phyloP scores from a whole-genome alignment of 192 early-diverging fungal genomes.

The Umbelopsis isabellina region DNA sequence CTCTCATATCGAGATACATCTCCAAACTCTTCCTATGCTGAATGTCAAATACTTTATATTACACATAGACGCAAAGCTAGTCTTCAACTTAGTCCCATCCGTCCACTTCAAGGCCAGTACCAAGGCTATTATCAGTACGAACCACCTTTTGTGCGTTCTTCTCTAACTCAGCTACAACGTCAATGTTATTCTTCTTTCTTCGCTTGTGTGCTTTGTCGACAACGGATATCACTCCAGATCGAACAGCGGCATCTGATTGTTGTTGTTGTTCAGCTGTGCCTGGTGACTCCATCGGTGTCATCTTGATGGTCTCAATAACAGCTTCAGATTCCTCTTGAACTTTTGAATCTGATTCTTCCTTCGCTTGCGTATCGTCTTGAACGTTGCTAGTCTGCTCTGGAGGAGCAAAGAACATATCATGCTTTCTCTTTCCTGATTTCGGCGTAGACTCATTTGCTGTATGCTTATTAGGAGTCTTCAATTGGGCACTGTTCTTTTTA shows the following conservation, averaged over 20 bases:
- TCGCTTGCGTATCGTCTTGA: not conserved
- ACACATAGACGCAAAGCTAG: not conserved
- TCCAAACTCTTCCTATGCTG: too few species aligned
- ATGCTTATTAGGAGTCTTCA: not conserved
- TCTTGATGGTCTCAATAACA: conserved; percentile 13
- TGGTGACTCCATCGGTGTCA: not conserved
- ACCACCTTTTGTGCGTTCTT: conserved; percentile 2
- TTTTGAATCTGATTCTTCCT: not conserved
- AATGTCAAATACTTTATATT: too few species aligned
- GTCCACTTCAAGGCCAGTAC: conserved; percentile 6
- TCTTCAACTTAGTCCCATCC: not conserved
- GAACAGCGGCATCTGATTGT: not conserved
- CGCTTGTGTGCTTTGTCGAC: conserved; percentile 1
- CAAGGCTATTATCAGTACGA: not conserved
- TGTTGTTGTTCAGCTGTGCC: not conserved
- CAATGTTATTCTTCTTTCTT: conserved; percentile 5
- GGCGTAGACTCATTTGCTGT: not conserved
- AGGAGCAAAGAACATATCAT: conserved; percentile 12
- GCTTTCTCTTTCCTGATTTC: not conserved
- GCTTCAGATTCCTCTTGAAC: not conserved
- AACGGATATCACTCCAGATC: conserved; percentile 10
- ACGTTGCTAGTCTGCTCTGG: not conserved
- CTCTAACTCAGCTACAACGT: conserved; percentile 7
- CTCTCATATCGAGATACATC: too few species aligned
- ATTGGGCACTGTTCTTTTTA: not conserved